Conservation (phyloP, 2,329 filamentous ascomycete species). For the Nakataea oryzae region DNA sequence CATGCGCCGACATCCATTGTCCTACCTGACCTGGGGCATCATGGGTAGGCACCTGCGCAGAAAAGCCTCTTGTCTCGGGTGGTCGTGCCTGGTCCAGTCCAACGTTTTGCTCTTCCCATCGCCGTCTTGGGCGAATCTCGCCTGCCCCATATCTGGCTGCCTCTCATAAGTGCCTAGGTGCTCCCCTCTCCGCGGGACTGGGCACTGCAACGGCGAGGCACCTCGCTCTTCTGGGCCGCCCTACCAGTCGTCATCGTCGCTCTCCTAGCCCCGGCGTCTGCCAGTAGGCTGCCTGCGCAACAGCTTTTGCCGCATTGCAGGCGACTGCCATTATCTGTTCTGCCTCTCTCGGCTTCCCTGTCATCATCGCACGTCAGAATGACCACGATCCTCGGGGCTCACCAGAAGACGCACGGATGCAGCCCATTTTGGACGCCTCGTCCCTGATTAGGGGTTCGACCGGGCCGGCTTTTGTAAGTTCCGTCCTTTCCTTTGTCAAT, state of each 20-base stretch:
- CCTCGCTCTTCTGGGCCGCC: background rate
- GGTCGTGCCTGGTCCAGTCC: background rate
- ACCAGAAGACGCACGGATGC: background rate
- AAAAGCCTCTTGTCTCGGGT: background rate
- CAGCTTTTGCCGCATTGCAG: background rate
- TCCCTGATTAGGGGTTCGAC: background rate
- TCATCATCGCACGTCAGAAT: background rate
- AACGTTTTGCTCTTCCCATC: background rate
- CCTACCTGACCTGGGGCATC: background rate
- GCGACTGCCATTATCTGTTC: background rate
- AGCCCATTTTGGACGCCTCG: background rate
- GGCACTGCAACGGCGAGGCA: background rate
- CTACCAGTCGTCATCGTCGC: background rate
- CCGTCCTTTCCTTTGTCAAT: background rate
- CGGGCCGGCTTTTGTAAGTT: background rate
- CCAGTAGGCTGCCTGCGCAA: background rate
- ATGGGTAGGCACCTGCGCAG: background rate
- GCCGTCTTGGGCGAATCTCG: background rate
- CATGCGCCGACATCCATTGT: background rate
- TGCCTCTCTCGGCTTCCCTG: background rate
- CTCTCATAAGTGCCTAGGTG: background rate
- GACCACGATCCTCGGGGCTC: background rate
- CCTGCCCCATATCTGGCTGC: background rate
- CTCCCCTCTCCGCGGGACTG: background rate
- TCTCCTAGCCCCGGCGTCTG: background rate